Evolutionary conservation across 2,329 filamentous ascomycete species (phyloP), one percentile per base, ranked within the genome.

Genomic region (Ophiosphaerella herpotricha): DNA sequence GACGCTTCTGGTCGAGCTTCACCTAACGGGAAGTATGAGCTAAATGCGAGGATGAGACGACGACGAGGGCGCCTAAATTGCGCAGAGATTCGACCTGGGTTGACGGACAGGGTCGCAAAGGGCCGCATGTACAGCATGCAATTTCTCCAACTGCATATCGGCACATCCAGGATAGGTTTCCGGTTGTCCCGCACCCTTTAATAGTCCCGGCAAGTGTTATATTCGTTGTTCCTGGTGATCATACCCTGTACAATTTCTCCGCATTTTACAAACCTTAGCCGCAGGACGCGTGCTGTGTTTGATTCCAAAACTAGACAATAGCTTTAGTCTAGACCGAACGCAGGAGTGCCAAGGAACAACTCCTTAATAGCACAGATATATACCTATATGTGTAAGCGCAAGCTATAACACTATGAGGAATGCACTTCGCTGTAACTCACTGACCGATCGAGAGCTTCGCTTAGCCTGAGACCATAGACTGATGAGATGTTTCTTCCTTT

Each of bases 111-210:
- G 39, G 31, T 45, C 11, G 26, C n/a, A 9, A 35, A 49, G 23
- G 16, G 50, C 38, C 54, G 58, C 58, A 62, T 64, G 61, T 61
- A 64, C 58, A 55, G 59, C 63, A 67, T 62, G 57, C 55, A 41
- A 54, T 34, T 58, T 37, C 53, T 40, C 39, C 39, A 54, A 50
- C 39, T 46, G 50, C 46, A 48, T 48, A 56, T 54, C 48, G 46
- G 43, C 58, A 47, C 42, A 39, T 52, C 57, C 55, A 46, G 39
- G 41, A 38, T 45, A 46, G 46, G 48, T 54, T 51, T 60, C 58
- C 53, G 53, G 59, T 51, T 51, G 47, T 46, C 54, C 40, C 40
- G 47, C 51, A 46, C 38, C 39, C 43, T 50, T 52, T 47, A 34
- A 53, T 39, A 45, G 57, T 43, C 51, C 36, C 53, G 43, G n/a